A percentile compares a stretch with the other conserved stretches of the same genome.
Conservation (phyloP, 2,329 filamentous ascomycete species). For the Dothiorella sarmentorum region DNA sequence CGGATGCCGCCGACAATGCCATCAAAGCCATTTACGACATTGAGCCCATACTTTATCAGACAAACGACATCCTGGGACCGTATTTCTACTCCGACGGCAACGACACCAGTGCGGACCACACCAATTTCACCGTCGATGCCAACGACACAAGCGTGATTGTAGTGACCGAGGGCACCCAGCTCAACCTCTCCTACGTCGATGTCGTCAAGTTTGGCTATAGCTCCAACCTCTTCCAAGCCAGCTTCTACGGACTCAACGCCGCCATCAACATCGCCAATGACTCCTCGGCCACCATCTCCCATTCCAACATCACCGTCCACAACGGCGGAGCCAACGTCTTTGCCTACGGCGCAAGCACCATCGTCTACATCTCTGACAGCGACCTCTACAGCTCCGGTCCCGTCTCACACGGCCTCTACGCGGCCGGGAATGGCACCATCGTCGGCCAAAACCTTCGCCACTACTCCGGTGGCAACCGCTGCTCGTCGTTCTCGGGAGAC, state of each 20-base stretch:
- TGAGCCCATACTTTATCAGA: conserved; percentile 4
- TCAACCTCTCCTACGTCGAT: neutral
- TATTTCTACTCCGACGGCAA: neutral
- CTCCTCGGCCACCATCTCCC: conserved; percentile 25
- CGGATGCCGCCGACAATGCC: conserved; percentile 1
- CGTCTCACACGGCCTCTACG: conserved; percentile 33
- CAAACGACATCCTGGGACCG: neutral
- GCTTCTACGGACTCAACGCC: conserved; percentile 21
- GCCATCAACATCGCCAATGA: conserved; percentile 22
- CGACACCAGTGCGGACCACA: neutral
- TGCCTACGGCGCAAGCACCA: conserved; percentile 29
- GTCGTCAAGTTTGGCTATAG: conserved; percentile 32
- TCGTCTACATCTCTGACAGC: conserved; percentile 27
- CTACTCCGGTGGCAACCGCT: conserved; percentile 32
- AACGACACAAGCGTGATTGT: conserved; percentile 7
- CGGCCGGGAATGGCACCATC: conserved; percentile 32
- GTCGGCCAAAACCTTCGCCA: conserved; percentile 25
- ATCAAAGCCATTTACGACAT: conserved; percentile 14
- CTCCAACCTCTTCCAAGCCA: conserved; percentile 28
- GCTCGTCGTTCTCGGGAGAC: conserved; percentile 35
- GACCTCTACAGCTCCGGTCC: conserved; percentile 35
- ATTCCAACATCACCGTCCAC: conserved; percentile 34
- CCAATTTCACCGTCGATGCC: neutral
- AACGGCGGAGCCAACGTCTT: conserved; percentile 36
- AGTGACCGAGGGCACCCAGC: neutral